These are phyloP conservation scores for Stygiomarasmius scandens DNA, from an alignment of 1,284 basidiomycete species.

Conservation along the genomic window DNA sequence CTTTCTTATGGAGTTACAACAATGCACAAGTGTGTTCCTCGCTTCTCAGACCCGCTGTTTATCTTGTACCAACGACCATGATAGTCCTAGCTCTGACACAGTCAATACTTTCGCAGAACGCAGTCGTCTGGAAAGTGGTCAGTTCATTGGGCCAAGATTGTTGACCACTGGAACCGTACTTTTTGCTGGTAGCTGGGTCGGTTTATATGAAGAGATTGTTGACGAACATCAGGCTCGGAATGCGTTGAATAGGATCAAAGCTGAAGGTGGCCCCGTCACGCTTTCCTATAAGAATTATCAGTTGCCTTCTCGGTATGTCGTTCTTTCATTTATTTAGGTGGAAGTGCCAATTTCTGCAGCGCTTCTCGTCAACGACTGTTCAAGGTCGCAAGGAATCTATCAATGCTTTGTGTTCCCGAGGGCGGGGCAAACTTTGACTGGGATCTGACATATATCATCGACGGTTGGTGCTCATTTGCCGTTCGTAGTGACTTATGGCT, in stretches of 20 bases:
- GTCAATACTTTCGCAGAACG: conserved; percentile 66
- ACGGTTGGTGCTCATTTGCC: conserved; percentile 45
- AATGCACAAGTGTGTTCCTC: conserved; percentile 62
- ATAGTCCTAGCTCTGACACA: conserved; percentile 64
- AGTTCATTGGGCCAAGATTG: conserved; percentile 67
- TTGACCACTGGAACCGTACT: conserved; percentile 69
- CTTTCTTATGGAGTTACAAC: conserved; percentile 79
- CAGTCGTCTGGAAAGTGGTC: conserved; percentile 65
- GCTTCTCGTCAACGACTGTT: conserved; percentile 71
- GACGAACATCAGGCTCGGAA: conserved; percentile 62
- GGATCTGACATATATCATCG: conserved; percentile 74
- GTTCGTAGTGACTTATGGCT: not conserved
- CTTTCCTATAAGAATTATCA: conserved; percentile 82
- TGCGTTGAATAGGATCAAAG: conserved; percentile 67
- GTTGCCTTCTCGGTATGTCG: conserved; percentile 56
- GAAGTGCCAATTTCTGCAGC: conserved; percentile 31
- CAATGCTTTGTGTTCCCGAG: conserved; percentile 74
- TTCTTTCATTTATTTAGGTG: not conserved
- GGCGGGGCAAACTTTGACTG: conserved; percentile 79
- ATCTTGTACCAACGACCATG: not conserved
- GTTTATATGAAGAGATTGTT: conserved; percentile 64
- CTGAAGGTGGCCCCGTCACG: conserved; percentile 66
- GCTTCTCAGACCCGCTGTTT: not conserved
- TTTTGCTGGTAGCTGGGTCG: conserved; percentile 58
- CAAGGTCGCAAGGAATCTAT: conserved; percentile 58